phyloP scores from a whole-genome alignment of 2,329 filamentous ascomycete genomes.

The Microsporum audouinii region DNA sequence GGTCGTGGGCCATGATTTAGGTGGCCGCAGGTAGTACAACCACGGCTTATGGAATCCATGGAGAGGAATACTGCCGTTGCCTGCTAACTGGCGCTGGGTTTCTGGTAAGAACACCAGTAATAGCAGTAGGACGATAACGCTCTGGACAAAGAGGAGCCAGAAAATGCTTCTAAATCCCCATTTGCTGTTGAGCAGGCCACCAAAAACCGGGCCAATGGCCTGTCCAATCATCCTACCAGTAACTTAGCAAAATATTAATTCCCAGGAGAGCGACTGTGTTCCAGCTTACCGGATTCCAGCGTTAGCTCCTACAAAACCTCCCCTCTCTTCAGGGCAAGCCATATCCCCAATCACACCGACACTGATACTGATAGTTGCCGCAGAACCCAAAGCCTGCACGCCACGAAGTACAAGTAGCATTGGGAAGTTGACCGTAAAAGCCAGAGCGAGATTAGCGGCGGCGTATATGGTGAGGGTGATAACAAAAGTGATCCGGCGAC shows the following conservation, averaged over 20 bases:
- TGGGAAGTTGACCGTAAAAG: conserved; percentile 47
- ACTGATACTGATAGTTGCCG: conserved; percentile 56
- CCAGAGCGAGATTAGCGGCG: conserved; percentile 50
- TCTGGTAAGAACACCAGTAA: conserved; percentile 47
- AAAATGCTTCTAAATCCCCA: conserved; percentile 57
- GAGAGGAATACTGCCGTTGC: conserved; percentile 21
- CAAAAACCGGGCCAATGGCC: conserved; percentile 49
- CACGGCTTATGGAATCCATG: not conserved
- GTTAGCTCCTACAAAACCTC: conserved; percentile 52
- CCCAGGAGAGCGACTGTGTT: not conserved
- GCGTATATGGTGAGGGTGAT: conserved; percentile 48
- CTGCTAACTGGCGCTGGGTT: conserved; percentile 31
- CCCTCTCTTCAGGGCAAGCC: conserved; percentile 56
- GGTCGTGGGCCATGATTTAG: not conserved
- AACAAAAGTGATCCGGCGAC: conserved; percentile 51
- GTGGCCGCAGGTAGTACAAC: not conserved
- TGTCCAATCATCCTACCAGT: conserved; percentile 44
- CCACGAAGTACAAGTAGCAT: conserved; percentile 51
- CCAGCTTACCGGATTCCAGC: not conserved
- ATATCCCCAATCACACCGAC: conserved; percentile 64
- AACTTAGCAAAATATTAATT: not conserved
- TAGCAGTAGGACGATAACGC: conserved; percentile 40
- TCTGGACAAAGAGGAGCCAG: conserved; percentile 53
- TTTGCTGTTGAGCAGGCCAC: conserved; percentile 53
- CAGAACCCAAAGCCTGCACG: conserved; percentile 53